These are phyloP conservation scores for Biscogniauxia sp. DNA, from an alignment of 2,329 filamentous ascomycete genomes.

Conservation along the genomic window DNA sequence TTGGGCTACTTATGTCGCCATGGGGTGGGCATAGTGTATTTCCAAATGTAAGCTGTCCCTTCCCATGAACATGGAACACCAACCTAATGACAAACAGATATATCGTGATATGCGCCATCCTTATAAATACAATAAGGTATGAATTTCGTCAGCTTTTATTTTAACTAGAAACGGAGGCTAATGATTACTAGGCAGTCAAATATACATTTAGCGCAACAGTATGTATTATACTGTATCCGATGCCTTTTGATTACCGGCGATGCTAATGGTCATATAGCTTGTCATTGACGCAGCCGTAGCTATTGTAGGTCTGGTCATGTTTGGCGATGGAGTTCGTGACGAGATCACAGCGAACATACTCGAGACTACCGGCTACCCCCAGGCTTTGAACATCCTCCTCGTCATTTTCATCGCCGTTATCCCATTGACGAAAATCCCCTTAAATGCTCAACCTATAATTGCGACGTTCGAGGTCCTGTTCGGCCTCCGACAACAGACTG, in stretches of 20 bases:
- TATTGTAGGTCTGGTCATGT: conserved; percentile 87
- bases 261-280: conserved; percentile 49
- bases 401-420: conserved; percentile 89
- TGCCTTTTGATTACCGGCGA: background rate
- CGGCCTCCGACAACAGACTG: conserved; percentile 56
- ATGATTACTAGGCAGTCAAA: conserved; percentile 60
- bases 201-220: conserved; percentile 84
- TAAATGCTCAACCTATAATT: conserved; percentile 85
- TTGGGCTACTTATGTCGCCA: conserved; percentile 82
- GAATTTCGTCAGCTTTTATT: background rate
- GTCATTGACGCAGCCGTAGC: conserved; percentile 79
- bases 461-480: conserved; percentile 78
- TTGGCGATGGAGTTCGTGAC: conserved; percentile 82
- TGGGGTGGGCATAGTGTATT: conserved; percentile 69
- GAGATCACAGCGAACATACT: conserved; percentile 92
- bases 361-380: conserved; percentile 69
- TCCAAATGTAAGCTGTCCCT: conserved; percentile 61
- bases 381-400: conserved; percentile 71
- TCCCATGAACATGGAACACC: background rate
- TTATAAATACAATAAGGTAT: conserved; percentile 62
- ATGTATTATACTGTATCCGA: conserved; percentile 30
- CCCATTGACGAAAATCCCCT: conserved; percentile 89
- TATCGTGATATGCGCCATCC: conserved; percentile 69
- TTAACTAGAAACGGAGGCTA: conserved; percentile 7
- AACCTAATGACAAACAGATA: conserved; percentile 40